Base-by-base conservation (phyloP, 306 rosid genomes). In the Astragalus membranaceus region DNA sequence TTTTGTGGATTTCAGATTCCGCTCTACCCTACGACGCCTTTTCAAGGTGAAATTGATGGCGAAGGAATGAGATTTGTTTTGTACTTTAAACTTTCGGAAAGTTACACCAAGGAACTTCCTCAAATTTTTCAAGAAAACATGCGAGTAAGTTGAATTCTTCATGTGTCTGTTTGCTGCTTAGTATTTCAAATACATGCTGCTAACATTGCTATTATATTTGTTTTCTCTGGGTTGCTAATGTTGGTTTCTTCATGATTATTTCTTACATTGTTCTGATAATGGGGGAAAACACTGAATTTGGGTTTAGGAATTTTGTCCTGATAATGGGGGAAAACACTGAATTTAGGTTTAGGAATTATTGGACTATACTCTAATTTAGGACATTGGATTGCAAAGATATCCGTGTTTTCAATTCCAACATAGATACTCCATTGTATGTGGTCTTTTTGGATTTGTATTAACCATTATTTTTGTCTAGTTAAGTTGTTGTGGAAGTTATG, bases 11-110 rank as follows among this genome's bases (percentile, higher is more conserved):
- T 81, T 69, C 80, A 95, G 99, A 73, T 95, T 67, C 99, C 99
- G 0, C 73, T 95, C 81, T 95, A 95, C 73, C 88, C 97, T 1
- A 57, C 95, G 16, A 49, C 95, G 50, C 72, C 91, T 63, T 95
- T 95, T 70, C 97, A 94, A 84, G 97, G 95, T 5, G 99, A 91
- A 80, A 87, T 86, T 1, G 95, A 95, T 69, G 99, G 99, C 15
- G 95, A 95, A 85, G 99, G 99, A 79, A 79, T 88, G 89, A 89
- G 89, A 79, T 76, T 89, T 52, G 92, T 95, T 59, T 85, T 95
- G 86, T 95, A 95, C 88, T 95, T 91, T 30, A 95, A 89, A 83
- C 95, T 95, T 75, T 83, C 88, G 23, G 97, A 95, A 20, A 74
- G 85, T 64, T 89, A 87, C 68, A 49, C 91, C 10, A 91, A 87